phyloP scores from a whole-genome alignment of 2,329 filamentous ascomycete genomes.

The Lasiodiplodia sp. region DNA sequence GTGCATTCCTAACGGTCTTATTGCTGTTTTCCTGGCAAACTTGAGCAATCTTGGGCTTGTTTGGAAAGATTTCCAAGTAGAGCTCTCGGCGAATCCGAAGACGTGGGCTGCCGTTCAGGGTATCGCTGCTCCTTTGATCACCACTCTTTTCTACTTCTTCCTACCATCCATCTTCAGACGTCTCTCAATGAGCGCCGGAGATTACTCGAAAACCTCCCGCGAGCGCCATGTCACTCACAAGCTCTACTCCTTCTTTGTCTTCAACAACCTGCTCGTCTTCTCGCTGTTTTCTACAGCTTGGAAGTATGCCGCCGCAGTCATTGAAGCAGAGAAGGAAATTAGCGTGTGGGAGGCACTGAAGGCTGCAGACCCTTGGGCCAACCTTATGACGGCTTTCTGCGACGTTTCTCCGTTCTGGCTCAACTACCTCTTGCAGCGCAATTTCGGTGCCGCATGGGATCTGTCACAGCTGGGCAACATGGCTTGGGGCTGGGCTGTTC shows the following conservation, averaged over 20 bases:
- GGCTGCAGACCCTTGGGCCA: constrained; percentile 66
- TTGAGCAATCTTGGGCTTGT: constrained; percentile 79
- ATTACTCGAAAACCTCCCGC: constrained; percentile 88
- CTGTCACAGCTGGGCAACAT: constrained; percentile 87
- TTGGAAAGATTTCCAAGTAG: constrained; percentile 76
- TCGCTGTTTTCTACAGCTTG: constrained; percentile 88
- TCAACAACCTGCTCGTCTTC: constrained; percentile 96
- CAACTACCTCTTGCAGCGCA: constrained; percentile 89
- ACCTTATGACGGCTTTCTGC: constrained; percentile 78
- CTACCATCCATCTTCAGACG: constrained; percentile 91
- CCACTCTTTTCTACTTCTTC: constrained; percentile 84
- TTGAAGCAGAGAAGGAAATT: constrained; percentile 63
- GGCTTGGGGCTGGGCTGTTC: constrained; percentile 81
- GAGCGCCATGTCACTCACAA: constrained; percentile 91
- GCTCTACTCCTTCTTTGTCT: constrained; percentile 93
- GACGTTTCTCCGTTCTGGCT: constrained; percentile 91
- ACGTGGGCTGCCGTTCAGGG: constrained; percentile 91
- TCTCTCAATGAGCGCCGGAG: constrained; percentile 81
- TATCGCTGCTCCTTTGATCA: constrained; percentile 86
- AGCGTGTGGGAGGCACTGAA: constrained; percentile 70
- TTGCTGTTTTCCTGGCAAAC: constrained; percentile 91
- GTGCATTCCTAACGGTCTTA: constrained; percentile 91
- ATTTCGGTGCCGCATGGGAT: constrained; percentile 91
- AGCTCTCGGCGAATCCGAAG: constrained; percentile 67
- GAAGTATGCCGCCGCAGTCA: constrained; percentile 72